phyloP scores from a whole-genome alignment of 176 grass and related monocot species.

The Luzula sylvatica region DNA sequence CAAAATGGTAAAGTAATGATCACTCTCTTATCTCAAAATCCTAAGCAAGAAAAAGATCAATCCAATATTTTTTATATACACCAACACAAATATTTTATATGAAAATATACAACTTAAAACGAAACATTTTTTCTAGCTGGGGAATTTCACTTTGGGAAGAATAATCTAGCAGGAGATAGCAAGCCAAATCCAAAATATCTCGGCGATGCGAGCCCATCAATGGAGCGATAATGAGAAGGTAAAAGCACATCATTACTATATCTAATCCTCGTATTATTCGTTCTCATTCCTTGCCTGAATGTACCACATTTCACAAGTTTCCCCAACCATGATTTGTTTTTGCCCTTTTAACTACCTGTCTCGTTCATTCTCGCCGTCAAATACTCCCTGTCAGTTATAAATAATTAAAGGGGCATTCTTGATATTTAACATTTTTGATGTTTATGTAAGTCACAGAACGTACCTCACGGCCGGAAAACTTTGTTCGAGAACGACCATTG shows the following conservation, averaged over 20 bases:
- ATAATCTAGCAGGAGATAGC: slow-evolving; percentile 69
- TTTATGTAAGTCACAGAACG: too few species aligned
- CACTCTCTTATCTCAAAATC: too few species aligned
- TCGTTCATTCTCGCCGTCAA: slow-evolving; percentile 59
- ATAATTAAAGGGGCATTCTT: too few species aligned
- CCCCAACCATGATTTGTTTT: slow-evolving; percentile 44
- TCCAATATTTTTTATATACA: too few species aligned
- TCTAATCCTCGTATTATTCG: slow-evolving; percentile 20
- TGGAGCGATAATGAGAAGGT: slow-evolving; percentile 58
- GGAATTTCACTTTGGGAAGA: slow-evolving; percentile 49
- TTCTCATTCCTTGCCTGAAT: slow-evolving; percentile 35
- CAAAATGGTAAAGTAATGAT: too few species aligned
- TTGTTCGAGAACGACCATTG: slow-evolving; percentile 64
- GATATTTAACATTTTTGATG: too few species aligned
- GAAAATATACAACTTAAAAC: not conserved
- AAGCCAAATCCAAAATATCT: slow-evolving; percentile 41
- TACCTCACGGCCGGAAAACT: slow-evolving; percentile 62
- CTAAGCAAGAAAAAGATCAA: too few species aligned
- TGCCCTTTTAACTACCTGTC: slow-evolving; percentile 17
- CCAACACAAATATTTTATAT: too few species aligned
- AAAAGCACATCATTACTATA: slow-evolving; percentile 34
- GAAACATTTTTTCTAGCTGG: slow-evolving; percentile 26
- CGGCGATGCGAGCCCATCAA: slow-evolving; percentile 59
- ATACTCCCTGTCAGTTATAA: slow-evolving; percentile 22
- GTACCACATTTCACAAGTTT: slow-evolving; percentile 57